Conservation (phyloP, 169 alveolate species). For the Plasmodium vinckei region DNA sequence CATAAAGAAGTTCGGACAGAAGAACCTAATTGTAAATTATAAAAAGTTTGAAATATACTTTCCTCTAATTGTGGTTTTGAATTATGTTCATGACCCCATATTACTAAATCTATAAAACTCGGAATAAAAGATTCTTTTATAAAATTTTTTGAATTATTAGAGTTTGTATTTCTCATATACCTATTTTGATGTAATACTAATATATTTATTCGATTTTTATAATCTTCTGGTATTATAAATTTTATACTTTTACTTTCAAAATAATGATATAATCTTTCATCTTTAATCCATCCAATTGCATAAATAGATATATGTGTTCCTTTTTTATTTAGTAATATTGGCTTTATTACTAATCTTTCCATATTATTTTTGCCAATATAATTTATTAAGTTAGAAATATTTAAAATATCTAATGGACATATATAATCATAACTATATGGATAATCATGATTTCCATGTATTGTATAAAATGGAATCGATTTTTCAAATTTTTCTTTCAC, state of each 20-base stretch:
- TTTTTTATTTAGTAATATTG: slow-evolving; percentile 91
- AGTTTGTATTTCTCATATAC: slow-evolving; percentile 89
- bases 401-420: slow-evolving; percentile 79
- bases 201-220: slow-evolving; percentile 91
- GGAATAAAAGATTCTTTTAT: slow-evolving; percentile 92
- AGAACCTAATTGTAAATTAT: slow-evolving; percentile 90
- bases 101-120: slow-evolving; percentile 89
- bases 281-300: slow-evolving; percentile 97
- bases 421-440: slow-evolving; percentile 80
- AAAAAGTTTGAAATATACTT: slow-evolving; percentile 88
- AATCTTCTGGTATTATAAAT: slow-evolving; percentile 89
- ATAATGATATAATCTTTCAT: slow-evolving; percentile 92
- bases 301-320: slow-evolving; percentile 93
- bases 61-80: slow-evolving; percentile 88
- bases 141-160: slow-evolving; percentile 87
- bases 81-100: slow-evolving; percentile 98
- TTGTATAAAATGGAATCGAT: slow-evolving; percentile 67
- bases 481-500: slow-evolving; percentile 32
- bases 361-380: slow-evolving; percentile 93
- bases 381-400: slow-evolving; percentile 89
- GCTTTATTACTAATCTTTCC: slow-evolving; percentile 90
- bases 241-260: slow-evolving; percentile 90
- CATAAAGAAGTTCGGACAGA: slow-evolving; percentile 95
- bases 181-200: slow-evolving; percentile 96
- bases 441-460: slow-evolving; percentile 84